Evolutionary conservation across 352 stramenopile genomes (phyloP).

Genomic region (Plasmopara halstedii): DNA sequence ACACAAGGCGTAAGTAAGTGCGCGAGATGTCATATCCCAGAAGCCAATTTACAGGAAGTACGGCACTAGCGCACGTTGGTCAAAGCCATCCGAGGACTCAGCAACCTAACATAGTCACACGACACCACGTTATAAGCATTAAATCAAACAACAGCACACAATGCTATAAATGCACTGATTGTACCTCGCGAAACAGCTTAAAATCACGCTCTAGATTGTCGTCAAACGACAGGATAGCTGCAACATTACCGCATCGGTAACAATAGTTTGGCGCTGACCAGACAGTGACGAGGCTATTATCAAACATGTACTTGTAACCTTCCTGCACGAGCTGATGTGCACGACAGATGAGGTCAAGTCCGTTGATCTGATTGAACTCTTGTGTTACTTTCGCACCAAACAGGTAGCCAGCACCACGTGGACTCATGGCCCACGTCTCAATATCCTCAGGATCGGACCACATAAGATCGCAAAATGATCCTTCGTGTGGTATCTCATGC

Average conservation of each 20-base stretch:
- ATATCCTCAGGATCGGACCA: slow-evolving; percentile 97
- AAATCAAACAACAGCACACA: slow-evolving; percentile 8
- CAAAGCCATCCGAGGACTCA: slow-evolving; percentile 74
- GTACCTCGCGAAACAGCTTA: slow-evolving; percentile 84
- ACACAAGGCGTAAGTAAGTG: slow-evolving; percentile 10
- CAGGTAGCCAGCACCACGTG: slow-evolving; percentile 82
- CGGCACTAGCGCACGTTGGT: slow-evolving; percentile 67
- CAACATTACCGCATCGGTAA: slow-evolving; percentile 81
- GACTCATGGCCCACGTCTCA: slow-evolving; percentile 85
- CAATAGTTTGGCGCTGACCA: slow-evolving; percentile 83
- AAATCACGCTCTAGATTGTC: slow-evolving; percentile 83
- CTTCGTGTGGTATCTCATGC: slow-evolving; percentile 93
- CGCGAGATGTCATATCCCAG: slow-evolving; percentile 4
- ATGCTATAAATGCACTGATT: slow-evolving; percentile 14
- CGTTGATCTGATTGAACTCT: slow-evolving; percentile 90
- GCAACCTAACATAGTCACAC: slow-evolving; percentile 45
- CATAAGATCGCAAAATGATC: slow-evolving; percentile 97
- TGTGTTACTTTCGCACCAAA: slow-evolving; percentile 83
- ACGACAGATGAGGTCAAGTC: slow-evolving; percentile 82
- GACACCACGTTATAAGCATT: background rate
- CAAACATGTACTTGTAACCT: slow-evolving; percentile 91
- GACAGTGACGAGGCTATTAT: slow-evolving; percentile 78
- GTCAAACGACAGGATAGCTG: slow-evolving; percentile 74
- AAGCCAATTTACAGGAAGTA: slow-evolving; percentile 77
- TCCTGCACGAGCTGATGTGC: slow-evolving; percentile 87